These are phyloP conservation scores for Corinectria fuckeliana DNA, from an alignment of 2,329 filamentous ascomycete genomes.

Conservation along the genomic window DNA sequence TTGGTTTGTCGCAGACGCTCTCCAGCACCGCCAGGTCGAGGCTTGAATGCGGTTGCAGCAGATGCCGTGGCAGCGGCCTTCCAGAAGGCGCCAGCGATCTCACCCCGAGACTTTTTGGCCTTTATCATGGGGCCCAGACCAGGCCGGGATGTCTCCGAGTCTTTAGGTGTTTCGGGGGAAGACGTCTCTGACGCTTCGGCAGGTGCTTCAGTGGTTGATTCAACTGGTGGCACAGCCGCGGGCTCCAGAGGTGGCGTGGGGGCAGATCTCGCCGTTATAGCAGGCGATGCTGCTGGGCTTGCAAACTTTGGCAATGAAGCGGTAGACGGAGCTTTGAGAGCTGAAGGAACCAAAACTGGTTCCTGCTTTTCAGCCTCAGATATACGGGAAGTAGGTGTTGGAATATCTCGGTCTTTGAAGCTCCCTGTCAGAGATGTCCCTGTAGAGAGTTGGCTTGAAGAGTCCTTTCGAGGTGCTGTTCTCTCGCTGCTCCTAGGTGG, in stretches of 20 bases:
- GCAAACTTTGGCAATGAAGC: slow-evolving; percentile 36
- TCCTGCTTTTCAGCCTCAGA: slow-evolving; percentile 30
- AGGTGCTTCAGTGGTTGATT: slow-evolving; percentile 7
- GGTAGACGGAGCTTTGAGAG: slow-evolving; percentile 32
- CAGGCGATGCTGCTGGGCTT: slow-evolving; percentile 23
- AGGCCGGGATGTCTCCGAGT: slow-evolving; percentile 27
- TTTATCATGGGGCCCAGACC: slow-evolving; percentile 88
- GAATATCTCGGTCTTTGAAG: slow-evolving; percentile 43
- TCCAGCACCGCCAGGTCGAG: slow-evolving; percentile 83
- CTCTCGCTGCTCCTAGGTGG: slow-evolving; percentile 60
- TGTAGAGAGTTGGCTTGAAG: slow-evolving; percentile 39
- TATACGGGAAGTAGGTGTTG: slow-evolving; percentile 26
- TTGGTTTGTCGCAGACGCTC: slow-evolving; percentile 74
- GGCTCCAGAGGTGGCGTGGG: slow-evolving; percentile 40
- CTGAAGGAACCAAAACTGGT: slow-evolving; percentile 23
- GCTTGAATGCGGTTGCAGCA: slow-evolving; percentile 72
- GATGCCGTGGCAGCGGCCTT: slow-evolving; percentile 68
- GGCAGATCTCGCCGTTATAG: slow-evolving; percentile 29
- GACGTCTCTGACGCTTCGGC: slow-evolving; percentile 32
- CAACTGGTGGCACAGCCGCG: slow-evolving; percentile 17
- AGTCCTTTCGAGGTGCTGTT: slow-evolving; percentile 54
- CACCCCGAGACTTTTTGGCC: slow-evolving; percentile 73
- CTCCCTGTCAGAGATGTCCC: slow-evolving; percentile 40
- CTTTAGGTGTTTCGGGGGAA: slow-evolving; percentile 8
- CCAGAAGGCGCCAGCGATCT: slow-evolving; percentile 77